Percentiles rank a stretch among this genome's conserved stretches.
Evolutionary conservation across 1,284 basidiomycete genomes (phyloP).

Genomic region (Porodaedalea pini): DNA sequence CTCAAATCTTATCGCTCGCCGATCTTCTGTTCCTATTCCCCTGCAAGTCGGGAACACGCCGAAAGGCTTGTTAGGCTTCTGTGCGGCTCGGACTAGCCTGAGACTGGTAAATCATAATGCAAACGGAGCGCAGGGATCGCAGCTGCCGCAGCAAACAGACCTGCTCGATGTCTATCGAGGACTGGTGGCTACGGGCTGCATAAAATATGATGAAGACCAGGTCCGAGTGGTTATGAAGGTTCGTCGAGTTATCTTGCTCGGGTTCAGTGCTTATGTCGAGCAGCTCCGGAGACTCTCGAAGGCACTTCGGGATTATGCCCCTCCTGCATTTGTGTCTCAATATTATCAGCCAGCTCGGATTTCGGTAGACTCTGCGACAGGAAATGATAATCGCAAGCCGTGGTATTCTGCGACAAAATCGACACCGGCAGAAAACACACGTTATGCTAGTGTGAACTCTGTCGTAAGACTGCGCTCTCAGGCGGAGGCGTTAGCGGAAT

Average conservation of each 20-base stretch:
- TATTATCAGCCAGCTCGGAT: slow-evolving; percentile 29
- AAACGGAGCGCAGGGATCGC: not conserved
- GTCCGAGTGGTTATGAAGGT: slow-evolving; percentile 63
- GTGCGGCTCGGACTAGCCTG: too few species aligned
- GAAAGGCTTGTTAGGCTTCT: too few species aligned
- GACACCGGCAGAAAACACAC: not conserved
- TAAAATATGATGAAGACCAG: slow-evolving; percentile 63
- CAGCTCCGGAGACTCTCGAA: slow-evolving; percentile 47
- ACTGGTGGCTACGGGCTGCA: slow-evolving; percentile 46
- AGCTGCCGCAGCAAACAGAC: slow-evolving; percentile 32
- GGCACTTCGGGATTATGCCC: slow-evolving; percentile 47
- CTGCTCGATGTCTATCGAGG: slow-evolving; percentile 46
- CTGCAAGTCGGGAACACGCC: too few species aligned
- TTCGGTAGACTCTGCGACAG: slow-evolving; percentile 11
- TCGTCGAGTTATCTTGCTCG: slow-evolving; percentile 21
- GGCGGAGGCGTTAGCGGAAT: slow-evolving; percentile 54
- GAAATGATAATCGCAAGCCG: slow-evolving; percentile 18
- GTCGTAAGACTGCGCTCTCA: slow-evolving; percentile 53
- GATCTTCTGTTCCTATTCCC: too few species aligned
- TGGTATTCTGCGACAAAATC: slow-evolving; percentile 29
- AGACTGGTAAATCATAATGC: not conserved
- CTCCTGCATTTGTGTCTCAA: slow-evolving; percentile 36
- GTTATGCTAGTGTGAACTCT: slow-evolving; percentile 23
- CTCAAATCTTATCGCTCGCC: too few species aligned
- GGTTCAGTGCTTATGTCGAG: not conserved